phyloP scores from a whole-genome alignment of 129 eudicot species.

The Flaveria trinervia region DNA sequence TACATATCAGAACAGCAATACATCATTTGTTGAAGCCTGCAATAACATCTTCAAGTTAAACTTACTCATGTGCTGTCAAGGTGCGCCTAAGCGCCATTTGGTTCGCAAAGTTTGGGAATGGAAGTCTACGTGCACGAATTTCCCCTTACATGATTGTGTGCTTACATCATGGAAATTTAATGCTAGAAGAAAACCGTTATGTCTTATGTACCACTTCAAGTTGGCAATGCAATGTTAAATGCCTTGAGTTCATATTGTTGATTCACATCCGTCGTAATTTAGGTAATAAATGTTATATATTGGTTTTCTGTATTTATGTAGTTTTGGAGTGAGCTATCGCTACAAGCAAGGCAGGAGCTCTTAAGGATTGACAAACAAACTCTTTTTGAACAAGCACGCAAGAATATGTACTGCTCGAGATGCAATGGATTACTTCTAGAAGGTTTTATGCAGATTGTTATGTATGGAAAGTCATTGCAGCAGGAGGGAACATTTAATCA shows the following conservation, averaged over 20 bases:
- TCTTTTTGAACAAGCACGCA: conserved; percentile 95
- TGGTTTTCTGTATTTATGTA: conserved; percentile 39
- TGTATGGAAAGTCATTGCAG: conserved; percentile 80
- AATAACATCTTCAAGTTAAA: neutral
- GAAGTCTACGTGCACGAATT: neutral
- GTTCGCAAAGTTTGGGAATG: conserved; percentile 6
- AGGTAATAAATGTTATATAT: conserved; percentile 3
- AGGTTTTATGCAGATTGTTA: conserved; percentile 85
- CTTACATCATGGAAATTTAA: neutral
- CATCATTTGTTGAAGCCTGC: conserved; percentile 1
- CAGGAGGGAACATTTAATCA: conserved; percentile 54
- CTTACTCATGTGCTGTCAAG: neutral
- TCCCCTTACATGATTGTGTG: no score
- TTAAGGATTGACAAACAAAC: conserved; percentile 83
- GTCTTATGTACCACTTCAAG: conserved; percentile 8
- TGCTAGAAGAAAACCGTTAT: conserved; percentile 14
- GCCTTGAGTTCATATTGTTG: neutral
- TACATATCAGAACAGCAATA: neutral
- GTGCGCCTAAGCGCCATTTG: neutral
- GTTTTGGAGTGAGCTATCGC: conserved; percentile 93
- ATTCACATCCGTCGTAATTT: neutral
- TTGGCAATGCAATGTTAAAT: conserved; percentile 5
- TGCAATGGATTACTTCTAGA: conserved; percentile 96
- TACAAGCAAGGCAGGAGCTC: conserved; percentile 82
- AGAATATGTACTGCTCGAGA: conserved; percentile 96